Evolutionary conservation across 371 early-diverging fungal genomes (phyloP).

Genomic region (Enterospora canceri): DNA sequence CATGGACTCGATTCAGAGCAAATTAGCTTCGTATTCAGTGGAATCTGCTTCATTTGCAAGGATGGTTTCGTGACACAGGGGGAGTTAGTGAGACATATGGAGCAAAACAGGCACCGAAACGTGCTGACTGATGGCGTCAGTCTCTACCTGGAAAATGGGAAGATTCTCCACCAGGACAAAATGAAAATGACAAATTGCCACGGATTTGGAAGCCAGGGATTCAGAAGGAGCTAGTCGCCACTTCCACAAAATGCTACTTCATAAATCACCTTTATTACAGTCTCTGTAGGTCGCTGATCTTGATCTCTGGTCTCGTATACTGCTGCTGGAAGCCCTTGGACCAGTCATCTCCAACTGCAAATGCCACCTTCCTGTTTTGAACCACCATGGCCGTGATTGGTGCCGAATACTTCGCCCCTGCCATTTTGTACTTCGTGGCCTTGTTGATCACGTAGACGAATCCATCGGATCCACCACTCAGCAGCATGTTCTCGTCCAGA

Average conservation of each 20-base stretch:
- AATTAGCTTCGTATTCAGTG: neutral
- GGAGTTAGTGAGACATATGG: neutral
- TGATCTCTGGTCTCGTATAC: constrained; percentile 61
- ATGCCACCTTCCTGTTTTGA: constrained; percentile 75
- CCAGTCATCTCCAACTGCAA: constrained; percentile 88
- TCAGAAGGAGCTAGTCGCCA: no score
- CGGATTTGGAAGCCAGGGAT: no score
- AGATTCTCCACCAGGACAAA: neutral
- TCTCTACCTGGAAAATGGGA: constrained; percentile 12
- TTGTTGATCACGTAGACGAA: constrained; percentile 80
- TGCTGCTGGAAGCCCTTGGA: constrained; percentile 68
- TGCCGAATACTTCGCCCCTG: constrained; percentile 49
- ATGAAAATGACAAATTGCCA: no score
- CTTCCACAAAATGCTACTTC: no score
- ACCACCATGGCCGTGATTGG: constrained; percentile 68
- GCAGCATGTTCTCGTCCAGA: constrained; percentile 70
- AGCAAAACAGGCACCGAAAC: neutral
- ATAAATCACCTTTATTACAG: no score
- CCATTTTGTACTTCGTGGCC: constrained; percentile 68
- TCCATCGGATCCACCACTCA: constrained; percentile 79
- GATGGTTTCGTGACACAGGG: neutral
- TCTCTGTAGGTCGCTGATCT: constrained; percentile 16
- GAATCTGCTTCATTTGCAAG: neutral
- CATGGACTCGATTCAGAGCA: neutral
- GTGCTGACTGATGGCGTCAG: constrained; percentile 1